Evolutionary conservation across 345 rosid genomes (phyloP), one percentile per base, ranked within the genome.

Genomic region (Gossypium ekmanianum): DNA sequence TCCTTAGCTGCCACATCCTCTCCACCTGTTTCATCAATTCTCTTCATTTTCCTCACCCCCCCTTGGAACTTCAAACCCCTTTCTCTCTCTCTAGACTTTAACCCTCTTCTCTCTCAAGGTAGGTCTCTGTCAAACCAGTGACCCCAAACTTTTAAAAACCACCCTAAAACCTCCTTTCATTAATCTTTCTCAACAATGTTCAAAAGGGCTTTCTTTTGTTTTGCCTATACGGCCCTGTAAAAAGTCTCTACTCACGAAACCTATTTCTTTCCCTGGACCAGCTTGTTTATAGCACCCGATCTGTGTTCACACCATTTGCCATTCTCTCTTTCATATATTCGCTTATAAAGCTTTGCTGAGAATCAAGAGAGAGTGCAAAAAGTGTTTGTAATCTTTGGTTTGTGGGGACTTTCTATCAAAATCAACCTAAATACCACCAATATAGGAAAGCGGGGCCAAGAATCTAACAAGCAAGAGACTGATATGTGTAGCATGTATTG

Each of bases 1-100:
- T 92, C 87, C 85, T 80, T 78, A 72, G 74, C 83, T 80, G 80
- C 82, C 83, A 79, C 82, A 77, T 73, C 87, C 62, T 82, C 79
- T 74, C 77, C 81, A 80, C 75, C 77, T 64, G 61, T 57, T 81
- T 78, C 80, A 80, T 79, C 27, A 18, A 9, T 20, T 79, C 83
- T 72, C 73, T 78, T 63, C 82, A 80, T 66, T 47, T 79, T 29
- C 16, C 78, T 55, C 75, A 65, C 1, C 2, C 27, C 61, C 51
- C 12, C 2, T 84, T 82, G 45, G n/a, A 29, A 55, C 58, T 41
- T 71, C 68, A 41, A 11, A 26, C 6, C 16, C 26, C 26, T 56
- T 11, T 56, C 61, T 56, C 61, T 56, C 61, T 55, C 78, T 54
- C 76, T 52, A 11, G n/a, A 24, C 34, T 61, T 27, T 61, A 48